Evolutionary conservation across 345 rosid genomes (phyloP), one percentile per base, ranked within the genome.

Genomic region (Boechera divaricarpa): DNA sequence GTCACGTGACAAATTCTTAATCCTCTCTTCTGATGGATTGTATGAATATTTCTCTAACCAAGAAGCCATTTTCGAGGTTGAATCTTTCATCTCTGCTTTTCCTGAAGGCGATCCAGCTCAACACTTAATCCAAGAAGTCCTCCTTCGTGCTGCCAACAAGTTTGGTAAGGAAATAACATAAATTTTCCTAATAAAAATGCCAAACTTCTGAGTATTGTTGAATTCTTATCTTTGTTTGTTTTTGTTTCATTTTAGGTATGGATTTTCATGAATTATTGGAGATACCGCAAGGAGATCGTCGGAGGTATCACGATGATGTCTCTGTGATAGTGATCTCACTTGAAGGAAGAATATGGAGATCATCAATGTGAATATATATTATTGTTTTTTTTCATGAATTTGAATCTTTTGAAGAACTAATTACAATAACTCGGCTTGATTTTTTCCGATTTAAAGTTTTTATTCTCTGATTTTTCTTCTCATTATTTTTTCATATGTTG

Each of bases 81-180:
- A 89, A 55, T 86, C 85, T 42, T 94, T 94, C 89, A 85, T 90
- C 15, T 67, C 90, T 42, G 83, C 90, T 39, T 90, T 86, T 54
- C 98, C 99, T 0, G 97, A 89, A 72, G 97, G 98, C 28, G 99
- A 94, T 81, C 99, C 99, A 3, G 99, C 99, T 0, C 96, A 92
- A 44, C 99, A 94, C 79, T 87, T 94, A 6, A 82, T 94, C 1
- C 96, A 94, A 82, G 83, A 88, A 82, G 88, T 90, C 16, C 86
- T 94, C 49, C 88, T 88, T 54, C 93, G 97, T 10, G 99, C 99
- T 24, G 99, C 99, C 7, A 91, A 85, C 79, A 91, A 91, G 85
- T 92, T 90, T 7, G 97, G 98, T 93, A 83, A 80, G 80, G 28
- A 12, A 24, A 24, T 13, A 6, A 0, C 10, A 41, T 41, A 6